Evolutionary conservation across 163 green algal species (phyloP).

Genomic region (Scenedesmus sp.): DNA sequence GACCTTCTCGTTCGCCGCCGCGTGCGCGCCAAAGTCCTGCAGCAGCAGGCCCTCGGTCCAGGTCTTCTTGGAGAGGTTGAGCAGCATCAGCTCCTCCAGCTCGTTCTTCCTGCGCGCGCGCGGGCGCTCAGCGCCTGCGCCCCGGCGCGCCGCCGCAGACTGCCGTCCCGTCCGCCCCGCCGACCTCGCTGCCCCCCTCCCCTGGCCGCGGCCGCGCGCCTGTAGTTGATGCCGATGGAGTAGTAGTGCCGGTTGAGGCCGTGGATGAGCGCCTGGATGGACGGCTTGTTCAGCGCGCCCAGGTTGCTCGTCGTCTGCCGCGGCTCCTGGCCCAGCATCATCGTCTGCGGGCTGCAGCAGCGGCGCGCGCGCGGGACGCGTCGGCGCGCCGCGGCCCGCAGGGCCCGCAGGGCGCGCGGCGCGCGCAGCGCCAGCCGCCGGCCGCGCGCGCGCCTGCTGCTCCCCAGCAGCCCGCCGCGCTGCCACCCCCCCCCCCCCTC

Average conservation of each 20-base stretch:
- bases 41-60: conserved; percentile 95
- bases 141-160: no score
- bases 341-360: conserved; percentile 85
- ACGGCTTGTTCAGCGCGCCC: conserved; percentile 98
- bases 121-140: no score
- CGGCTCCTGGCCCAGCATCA: conserved; percentile 99
- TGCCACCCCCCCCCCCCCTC: conserved; percentile 60
- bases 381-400: no score
- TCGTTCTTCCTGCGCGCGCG: conserved; percentile 89
- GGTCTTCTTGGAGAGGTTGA: conserved; percentile 95
- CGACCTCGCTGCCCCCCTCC: no score
- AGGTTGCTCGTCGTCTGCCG: conserved; percentile 98
- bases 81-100: conserved; percentile 99
- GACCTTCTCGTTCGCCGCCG: conserved; percentile 76
- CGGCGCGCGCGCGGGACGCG: no score
- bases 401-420: no score
- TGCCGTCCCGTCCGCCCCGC: no score
- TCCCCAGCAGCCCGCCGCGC: neutral
- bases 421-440: no score
- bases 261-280: conserved; percentile 99
- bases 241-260: conserved; percentile 99
- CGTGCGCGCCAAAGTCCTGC: conserved; percentile 85
- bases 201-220: conserved; percentile 45
- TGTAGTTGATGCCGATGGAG: conserved; percentile 98
- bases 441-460: neutral